A percentile compares a stretch with the other conserved stretches of the same genome.
phyloP scores from a whole-genome alignment of 1,139 yeast genomes.

The Hansenula lynferdii region DNA sequence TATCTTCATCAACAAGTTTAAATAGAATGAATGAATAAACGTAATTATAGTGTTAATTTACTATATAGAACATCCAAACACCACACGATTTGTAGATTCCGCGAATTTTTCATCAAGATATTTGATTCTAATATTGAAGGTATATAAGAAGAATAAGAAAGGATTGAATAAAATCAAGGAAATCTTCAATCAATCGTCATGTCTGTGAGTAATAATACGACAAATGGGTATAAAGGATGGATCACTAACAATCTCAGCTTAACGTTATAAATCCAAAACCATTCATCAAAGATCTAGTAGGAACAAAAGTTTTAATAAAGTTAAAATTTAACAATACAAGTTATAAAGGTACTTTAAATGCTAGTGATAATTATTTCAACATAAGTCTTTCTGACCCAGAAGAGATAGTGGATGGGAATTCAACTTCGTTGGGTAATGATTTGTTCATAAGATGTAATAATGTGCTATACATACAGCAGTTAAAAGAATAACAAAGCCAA shows the following conservation, averaged over 20 bases:
- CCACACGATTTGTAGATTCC: neutral
- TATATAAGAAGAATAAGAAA: too few species aligned
- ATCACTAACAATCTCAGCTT: constrained; percentile 32
- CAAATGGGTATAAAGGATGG: neutral
- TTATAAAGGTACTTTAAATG: constrained; percentile 72
- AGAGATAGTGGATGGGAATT: constrained; percentile 50
- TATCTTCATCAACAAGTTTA: constrained; percentile 1
- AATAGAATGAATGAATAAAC: constrained; percentile 1
- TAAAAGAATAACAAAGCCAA: constrained; percentile 30
- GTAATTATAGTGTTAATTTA: neutral
- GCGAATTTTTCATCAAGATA: too few species aligned
- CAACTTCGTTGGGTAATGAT: constrained; percentile 69
- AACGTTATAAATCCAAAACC: constrained; percentile 91
- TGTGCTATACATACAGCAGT: constrained; percentile 50
- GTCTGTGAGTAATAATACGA: neutral
- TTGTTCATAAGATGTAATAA: constrained; percentile 83
- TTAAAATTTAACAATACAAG: constrained; percentile 93
- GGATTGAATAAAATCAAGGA: neutral
- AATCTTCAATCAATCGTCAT: neutral
- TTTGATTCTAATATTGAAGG: too few species aligned
- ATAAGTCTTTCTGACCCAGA: constrained; percentile 67
- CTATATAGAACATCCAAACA: neutral
- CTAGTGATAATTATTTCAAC: constrained; percentile 94
- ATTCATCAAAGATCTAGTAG: constrained; percentile 68
- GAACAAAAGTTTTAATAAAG: constrained; percentile 72